Evolutionary conservation across 305 asterid genomes (phyloP), one percentile per base, ranked within the genome.

Genomic region (Fraxinus paxiana): DNA sequence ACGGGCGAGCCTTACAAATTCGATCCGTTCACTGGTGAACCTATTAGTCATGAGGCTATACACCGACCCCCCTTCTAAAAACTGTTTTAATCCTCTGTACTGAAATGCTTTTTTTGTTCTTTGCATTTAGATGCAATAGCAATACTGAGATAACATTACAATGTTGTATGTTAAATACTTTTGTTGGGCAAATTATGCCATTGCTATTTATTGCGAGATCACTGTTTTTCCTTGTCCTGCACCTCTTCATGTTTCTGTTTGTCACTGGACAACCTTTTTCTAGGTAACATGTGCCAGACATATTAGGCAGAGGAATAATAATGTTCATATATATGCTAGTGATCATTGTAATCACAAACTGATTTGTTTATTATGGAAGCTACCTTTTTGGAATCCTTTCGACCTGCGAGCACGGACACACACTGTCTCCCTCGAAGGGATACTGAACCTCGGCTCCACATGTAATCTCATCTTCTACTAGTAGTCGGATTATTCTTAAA

Each of bases 1-100:
- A 95, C 98, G 0, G 98, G 98, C 0, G 91, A 90, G 84, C 98
- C 98, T 51, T 95, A 93, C 89, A 95, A 90, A 80, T 95, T 95
- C 17, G 98, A 95, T 84, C 98, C 98, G 13, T 95, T 92, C 85
- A 95, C 98, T 0, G 98, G 98, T 0, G 98, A 95, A 83, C 97
- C 95, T 3, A 90, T 92, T 37, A 85, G 82, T 72, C 95, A 92
- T 0, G 93, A 82, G 63, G 86, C 80, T 77, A 20, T 84, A 61
- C 7, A 18, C 38, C 20, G 74, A 6, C 74, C 74, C 22, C 74
- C 74, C 22, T 69, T 69, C 10, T 69, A 13, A 69, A 30, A 15
- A 24, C 28, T 28, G 1, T 67, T 67, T 12, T 15, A 22, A 22
- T 61, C 4, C 71, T 22, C 33, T 56, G 33, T 61, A 61, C 15